Evolutionary conservation across 306 rosid genomes (phyloP).

Genomic region (Trifolium dubium): DNA sequence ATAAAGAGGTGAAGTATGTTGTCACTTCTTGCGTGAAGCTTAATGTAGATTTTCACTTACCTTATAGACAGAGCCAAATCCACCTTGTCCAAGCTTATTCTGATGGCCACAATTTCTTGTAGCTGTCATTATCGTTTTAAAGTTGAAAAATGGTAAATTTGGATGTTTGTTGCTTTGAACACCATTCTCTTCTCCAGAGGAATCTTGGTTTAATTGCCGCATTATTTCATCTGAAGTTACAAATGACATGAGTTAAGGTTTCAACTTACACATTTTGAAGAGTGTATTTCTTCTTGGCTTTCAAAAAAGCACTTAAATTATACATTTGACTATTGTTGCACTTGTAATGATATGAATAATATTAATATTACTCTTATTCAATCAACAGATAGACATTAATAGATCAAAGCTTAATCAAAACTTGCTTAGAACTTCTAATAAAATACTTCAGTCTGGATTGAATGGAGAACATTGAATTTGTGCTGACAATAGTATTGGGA

Average conservation of each 20-base stretch:
- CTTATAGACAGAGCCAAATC: slow-evolving; percentile 67
- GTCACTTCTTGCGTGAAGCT: background rate
- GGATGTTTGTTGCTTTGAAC: slow-evolving; percentile 24
- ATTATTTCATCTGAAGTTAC: slow-evolving; percentile 30
- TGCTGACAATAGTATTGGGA: too few relatives aligned
- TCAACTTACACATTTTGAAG: background rate
- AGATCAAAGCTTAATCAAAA: too few relatives aligned
- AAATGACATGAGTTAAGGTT: slow-evolving; percentile 32
- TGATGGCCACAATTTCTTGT: slow-evolving; percentile 42
- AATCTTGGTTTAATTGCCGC: slow-evolving; percentile 27
- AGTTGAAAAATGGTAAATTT: slow-evolving; percentile 43
- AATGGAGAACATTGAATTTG: too few relatives aligned
- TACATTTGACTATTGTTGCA: too few relatives aligned
- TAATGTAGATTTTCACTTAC: slow-evolving; percentile 30
- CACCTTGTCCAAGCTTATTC: slow-evolving; percentile 67
- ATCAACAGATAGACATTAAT: too few relatives aligned
- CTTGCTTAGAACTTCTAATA: too few relatives aligned
- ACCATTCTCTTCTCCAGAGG: slow-evolving; percentile 14
- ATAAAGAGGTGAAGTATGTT: background rate
- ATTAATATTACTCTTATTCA: too few relatives aligned
- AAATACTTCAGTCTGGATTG: too few relatives aligned
- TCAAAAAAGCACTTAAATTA: too few relatives aligned
- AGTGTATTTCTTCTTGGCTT: background rate
- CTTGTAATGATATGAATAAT: too few relatives aligned
- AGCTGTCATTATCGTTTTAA: slow-evolving; percentile 39